Evolutionary conservation across 768 basidiomycete species (phyloP).

Genomic region (Exsudoporus frostii): DNA sequence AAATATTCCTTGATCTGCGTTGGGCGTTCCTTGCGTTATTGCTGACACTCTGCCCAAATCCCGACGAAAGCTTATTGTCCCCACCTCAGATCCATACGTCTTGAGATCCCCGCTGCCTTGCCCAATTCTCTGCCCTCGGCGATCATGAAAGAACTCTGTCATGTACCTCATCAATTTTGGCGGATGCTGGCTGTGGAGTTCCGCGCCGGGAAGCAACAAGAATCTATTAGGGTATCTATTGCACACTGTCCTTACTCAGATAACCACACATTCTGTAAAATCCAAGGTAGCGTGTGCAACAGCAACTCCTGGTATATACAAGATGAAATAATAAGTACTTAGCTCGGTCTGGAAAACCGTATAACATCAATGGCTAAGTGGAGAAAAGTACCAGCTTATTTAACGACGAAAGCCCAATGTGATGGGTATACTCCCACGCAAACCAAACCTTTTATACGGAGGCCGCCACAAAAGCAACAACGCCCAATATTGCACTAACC

Average conservation of each 20-base stretch:
- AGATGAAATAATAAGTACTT: conserved; percentile 14
- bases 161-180: conserved; percentile 1
- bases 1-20: neutral
- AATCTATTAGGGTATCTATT: conserved; percentile 1
- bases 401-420: conserved; percentile 18
- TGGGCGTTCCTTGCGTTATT: neutral
- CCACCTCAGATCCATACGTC: conserved; percentile 7
- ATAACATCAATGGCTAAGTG: conserved; percentile 10
- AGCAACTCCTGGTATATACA: conserved; percentile 21
- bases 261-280: neutral
- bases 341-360: conserved; percentile 5
- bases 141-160: conserved; percentile 5
- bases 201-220: neutral
- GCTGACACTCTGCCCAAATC: neutral
- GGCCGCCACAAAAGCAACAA: conserved; percentile 32
- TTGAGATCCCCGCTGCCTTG: conserved; percentile 22
- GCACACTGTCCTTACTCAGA: neutral
- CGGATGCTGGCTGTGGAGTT: neutral
- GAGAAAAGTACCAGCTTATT: conserved; percentile 22
- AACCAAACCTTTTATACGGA: conserved; percentile 21
- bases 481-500: conserved; percentile 32
- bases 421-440: conserved; percentile 16
- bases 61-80: conserved; percentile 9
- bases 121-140: conserved; percentile 2
- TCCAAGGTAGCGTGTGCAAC: conserved; percentile 1